A percentile compares a stretch with the other conserved stretches of the same genome.
Evolutionary conservation across 306 rosid genomes (phyloP).

Genomic region (Cucurbita maxima): DNA sequence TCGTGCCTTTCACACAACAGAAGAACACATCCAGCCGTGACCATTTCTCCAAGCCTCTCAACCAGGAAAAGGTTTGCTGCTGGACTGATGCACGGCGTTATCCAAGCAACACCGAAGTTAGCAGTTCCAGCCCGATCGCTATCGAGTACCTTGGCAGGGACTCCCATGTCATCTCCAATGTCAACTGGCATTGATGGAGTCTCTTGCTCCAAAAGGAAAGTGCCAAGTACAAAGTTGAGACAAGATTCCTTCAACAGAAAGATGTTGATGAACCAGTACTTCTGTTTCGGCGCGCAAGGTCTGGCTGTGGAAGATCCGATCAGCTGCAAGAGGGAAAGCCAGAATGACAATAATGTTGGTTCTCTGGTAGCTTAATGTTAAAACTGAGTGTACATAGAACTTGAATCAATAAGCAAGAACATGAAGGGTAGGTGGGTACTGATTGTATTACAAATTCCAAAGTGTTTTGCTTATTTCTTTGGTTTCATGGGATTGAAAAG

Average conservation of each 20-base stretch:
- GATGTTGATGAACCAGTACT: slow-evolving; percentile 48
- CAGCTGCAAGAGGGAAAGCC: slow-evolving; percentile 24
- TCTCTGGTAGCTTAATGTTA: slow-evolving; percentile 41
- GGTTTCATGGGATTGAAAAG: not conserved
- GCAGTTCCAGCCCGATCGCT: slow-evolving; percentile 17
- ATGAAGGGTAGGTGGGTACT: not conserved
- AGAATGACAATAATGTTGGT: slow-evolving; percentile 19
- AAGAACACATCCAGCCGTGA: slow-evolving; percentile 26
- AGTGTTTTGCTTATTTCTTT: not conserved
- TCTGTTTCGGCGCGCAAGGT: slow-evolving; percentile 62
- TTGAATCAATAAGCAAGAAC: not conserved
- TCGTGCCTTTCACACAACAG: slow-evolving; percentile 44
- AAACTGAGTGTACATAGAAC: not conserved
- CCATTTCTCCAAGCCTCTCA: slow-evolving; percentile 45
- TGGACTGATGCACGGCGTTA: slow-evolving; percentile 72
- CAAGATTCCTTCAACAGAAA: slow-evolving; percentile 35
- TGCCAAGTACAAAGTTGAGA: slow-evolving; percentile 13
- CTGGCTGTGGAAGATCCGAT: slow-evolving; percentile 28
- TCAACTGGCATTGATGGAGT: slow-evolving; percentile 17
- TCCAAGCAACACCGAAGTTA: slow-evolving; percentile 42
- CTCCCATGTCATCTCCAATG: slow-evolving; percentile 33
- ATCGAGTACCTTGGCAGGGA: slow-evolving; percentile 19
- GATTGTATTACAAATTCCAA: not conserved
- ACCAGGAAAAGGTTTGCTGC: slow-evolving; percentile 47
- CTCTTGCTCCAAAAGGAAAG: slow-evolving; percentile 21